Conservation (phyloP, 345 rosid species). For the Citrus inodora region DNA sequence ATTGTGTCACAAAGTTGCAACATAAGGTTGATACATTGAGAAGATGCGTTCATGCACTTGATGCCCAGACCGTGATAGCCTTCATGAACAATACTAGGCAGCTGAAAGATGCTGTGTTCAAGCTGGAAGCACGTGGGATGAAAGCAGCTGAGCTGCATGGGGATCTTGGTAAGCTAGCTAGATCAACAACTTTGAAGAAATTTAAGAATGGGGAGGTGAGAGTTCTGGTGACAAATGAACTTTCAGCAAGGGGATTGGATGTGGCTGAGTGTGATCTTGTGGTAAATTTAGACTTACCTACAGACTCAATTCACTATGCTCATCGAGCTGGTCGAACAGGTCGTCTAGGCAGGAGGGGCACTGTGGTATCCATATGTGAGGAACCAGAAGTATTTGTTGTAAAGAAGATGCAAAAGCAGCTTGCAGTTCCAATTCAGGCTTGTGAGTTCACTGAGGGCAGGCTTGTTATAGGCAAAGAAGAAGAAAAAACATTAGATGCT, state of each 20-base stretch:
- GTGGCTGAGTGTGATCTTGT: constrained; percentile 91
- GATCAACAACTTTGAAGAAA: constrained; percentile 75
- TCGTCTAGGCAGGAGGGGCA: constrained; percentile 84
- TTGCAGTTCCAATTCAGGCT: constrained; percentile 51
- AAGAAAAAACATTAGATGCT: constrained; percentile 31
- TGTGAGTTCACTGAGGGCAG: constrained; percentile 89
- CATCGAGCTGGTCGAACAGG: constrained; percentile 94
- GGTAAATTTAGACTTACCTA: constrained; percentile 80
- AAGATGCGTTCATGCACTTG: constrained; percentile 84
- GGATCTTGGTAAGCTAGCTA: constrained; percentile 87
- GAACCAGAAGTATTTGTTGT: constrained; percentile 79
- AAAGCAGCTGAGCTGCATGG: constrained; percentile 84
- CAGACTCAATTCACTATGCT: constrained; percentile 75
- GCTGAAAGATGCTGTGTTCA: constrained; percentile 87
- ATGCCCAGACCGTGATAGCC: constrained; percentile 77
- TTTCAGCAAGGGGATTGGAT: constrained; percentile 91
- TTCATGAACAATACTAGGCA: constrained; percentile 91
- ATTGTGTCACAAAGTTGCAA: constrained; percentile 68
- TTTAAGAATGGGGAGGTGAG: constrained; percentile 87
- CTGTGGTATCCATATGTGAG: constrained; percentile 81
- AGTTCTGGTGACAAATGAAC: constrained; percentile 84
- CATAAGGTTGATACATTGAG: constrained; percentile 86
- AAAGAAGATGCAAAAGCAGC: constrained; percentile 88
- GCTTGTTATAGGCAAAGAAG: constrained; percentile 52
- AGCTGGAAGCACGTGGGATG: constrained; percentile 88